Evolutionary conservation across 139 green algal genomes (phyloP).

Genomic region (Picochlorum sp.): DNA sequence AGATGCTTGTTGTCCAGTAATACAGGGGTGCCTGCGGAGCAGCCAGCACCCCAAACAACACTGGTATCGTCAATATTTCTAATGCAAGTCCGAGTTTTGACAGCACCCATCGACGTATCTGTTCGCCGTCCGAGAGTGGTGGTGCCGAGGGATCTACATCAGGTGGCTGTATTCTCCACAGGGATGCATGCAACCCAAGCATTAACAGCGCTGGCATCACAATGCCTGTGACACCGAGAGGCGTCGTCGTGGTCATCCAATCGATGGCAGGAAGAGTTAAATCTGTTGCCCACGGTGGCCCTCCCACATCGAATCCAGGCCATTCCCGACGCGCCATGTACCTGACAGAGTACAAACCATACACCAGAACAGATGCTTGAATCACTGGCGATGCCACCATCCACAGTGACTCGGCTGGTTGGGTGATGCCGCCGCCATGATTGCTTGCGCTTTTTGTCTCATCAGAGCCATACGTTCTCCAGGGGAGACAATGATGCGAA

Average conservation of each 20-base stretch:
- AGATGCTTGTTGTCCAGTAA: slow-evolving; percentile 53
- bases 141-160: slow-evolving; percentile 10
- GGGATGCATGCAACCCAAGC: slow-evolving; percentile 37
- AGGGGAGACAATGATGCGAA: too few species aligned
- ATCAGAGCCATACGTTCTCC: too few species aligned
- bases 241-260: slow-evolving; percentile 23
- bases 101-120: slow-evolving; percentile 17
- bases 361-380: slow-evolving; percentile 58
- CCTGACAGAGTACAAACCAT: slow-evolving; percentile 39
- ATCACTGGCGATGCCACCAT: slow-evolving; percentile 54
- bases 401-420: slow-evolving; percentile 46
- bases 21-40: slow-evolving; percentile 60
- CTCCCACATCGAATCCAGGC: slow-evolving; percentile 50
- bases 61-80: slow-evolving; percentile 36
- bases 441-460: too few species aligned
- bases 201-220: slow-evolving; percentile 40
- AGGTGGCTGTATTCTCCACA: slow-evolving; percentile 51
- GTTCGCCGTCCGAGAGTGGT: not conserved
- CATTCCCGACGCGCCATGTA: slow-evolving; percentile 48
- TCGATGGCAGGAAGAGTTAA: slow-evolving; percentile 48
- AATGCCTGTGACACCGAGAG: slow-evolving; percentile 37
- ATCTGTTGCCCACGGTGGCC: slow-evolving; percentile 66
- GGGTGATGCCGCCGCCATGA: too few species aligned
- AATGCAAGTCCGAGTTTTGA: slow-evolving; percentile 25
- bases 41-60: slow-evolving; percentile 39